Conservation (phyloP, 805 yeast species). For the Saccharomycopsis malanga region DNA sequence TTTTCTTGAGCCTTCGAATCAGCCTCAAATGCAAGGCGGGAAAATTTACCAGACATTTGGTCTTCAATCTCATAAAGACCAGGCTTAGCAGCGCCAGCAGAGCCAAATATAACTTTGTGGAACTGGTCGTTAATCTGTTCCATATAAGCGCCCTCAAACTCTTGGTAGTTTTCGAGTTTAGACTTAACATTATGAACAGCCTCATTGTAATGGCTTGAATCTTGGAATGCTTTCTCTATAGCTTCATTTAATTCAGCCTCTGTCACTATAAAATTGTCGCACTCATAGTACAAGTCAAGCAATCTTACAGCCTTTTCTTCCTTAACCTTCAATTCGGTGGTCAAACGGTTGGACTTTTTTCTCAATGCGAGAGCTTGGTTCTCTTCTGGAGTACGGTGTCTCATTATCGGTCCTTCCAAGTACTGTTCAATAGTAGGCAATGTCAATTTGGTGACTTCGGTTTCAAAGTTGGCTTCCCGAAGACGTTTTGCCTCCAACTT, state of each 20-base stretch:
- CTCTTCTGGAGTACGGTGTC: constrained; percentile 69
- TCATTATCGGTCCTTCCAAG: constrained; percentile 62
- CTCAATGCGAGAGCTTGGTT: constrained; percentile 46
- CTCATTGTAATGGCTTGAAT: constrained; percentile 11
- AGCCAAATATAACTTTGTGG: constrained; percentile 19
- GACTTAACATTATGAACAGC: constrained; percentile 2
- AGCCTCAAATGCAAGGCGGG: constrained; percentile 9
- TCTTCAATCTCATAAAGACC: constrained; percentile 44
- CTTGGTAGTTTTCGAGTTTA: constrained; percentile 3
- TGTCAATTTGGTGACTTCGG: constrained; percentile 47
- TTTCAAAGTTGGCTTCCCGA: constrained; percentile 30
- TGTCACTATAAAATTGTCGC: constrained; percentile 62
- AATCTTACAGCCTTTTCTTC: constrained; percentile 49
- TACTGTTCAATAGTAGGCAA: constrained; percentile 72
- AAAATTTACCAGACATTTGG: constrained; percentile 59
- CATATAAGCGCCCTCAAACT: constrained; percentile 9
- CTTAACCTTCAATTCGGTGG: constrained; percentile 43
- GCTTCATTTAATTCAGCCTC: constrained; percentile 57
- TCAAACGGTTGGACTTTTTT: constrained; percentile 59
- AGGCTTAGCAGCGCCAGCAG: constrained; percentile 10
- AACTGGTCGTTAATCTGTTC: constrained; percentile 12
- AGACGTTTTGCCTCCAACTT: constrained; percentile 29
- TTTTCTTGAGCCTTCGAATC: neutral
- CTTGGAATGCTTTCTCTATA: constrained; percentile 46
- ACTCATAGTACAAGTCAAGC: constrained; percentile 64